These are phyloP conservation scores for Ochromonas danica DNA, from an alignment of 108 stramenopile species.

Conservation along the genomic window DNA sequence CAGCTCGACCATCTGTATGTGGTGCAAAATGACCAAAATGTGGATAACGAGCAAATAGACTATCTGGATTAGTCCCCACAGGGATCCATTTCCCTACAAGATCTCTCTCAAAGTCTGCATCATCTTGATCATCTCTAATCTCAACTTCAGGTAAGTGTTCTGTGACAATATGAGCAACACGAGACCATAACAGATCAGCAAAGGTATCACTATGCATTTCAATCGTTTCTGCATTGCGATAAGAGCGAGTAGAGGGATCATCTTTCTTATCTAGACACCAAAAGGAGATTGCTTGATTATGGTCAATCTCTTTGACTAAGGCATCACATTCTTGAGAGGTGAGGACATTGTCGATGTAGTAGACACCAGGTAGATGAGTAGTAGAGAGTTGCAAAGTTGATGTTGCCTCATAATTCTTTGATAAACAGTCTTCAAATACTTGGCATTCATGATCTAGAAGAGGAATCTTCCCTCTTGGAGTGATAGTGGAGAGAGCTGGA, in stretches of 20 bases:
- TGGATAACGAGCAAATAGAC: constrained; percentile 37
- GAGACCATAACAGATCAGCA: constrained; percentile 34
- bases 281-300: constrained; percentile 32
- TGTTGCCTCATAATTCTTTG: not conserved
- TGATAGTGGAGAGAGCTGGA: not conserved
- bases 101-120: constrained; percentile 38
- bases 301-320: not conserved
- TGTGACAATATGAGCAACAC: not conserved
- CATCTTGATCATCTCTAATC: constrained; percentile 28
- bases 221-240: constrained; percentile 43
- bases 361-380: not conserved
- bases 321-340: constrained; percentile 39
- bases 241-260: constrained; percentile 20
- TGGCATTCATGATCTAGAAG: not conserved
- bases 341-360: constrained; percentile 38
- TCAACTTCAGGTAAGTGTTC: not conserved
- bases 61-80: constrained; percentile 33
- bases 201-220: constrained; percentile 35
- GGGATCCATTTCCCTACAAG: constrained; percentile 39
- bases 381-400: too few species aligned
- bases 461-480: not conserved
- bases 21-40: constrained; percentile 41
- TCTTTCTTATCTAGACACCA: constrained; percentile 18
- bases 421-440: not conserved
- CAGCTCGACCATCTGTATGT: constrained; percentile 43